phyloP scores from a whole-genome alignment of 495 filamentous ascomycete genomes.

The Trichoderma orchidacearum region DNA sequence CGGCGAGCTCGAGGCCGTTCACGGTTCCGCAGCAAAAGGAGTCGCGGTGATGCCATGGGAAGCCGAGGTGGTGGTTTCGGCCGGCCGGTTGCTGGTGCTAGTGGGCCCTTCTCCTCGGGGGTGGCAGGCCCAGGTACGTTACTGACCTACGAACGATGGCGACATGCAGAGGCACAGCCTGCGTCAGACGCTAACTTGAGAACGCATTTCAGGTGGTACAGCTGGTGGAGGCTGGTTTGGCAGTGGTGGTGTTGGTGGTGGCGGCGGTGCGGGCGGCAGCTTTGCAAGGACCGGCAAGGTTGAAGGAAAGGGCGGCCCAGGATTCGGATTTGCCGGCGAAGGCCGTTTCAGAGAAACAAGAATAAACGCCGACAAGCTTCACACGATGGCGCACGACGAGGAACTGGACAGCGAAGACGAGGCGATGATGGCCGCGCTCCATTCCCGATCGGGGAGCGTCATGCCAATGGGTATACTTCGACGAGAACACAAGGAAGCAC shows the following conservation, averaged over 20 bases:
- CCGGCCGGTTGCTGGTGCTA: neutral
- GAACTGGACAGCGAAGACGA: slow-evolving; percentile 5
- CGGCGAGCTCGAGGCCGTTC: neutral
- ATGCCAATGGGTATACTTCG: slow-evolving; percentile 37
- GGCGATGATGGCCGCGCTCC: neutral
- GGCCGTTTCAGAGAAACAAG: neutral
- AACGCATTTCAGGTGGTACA: neutral
- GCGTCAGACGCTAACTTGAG: neutral
- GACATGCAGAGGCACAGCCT: too few relatives aligned
- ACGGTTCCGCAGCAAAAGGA: neutral
- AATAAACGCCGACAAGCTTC: slow-evolving; percentile 5
- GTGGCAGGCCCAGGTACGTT: neutral
- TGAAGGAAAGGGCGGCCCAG: neutral
- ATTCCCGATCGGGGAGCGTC: neutral
- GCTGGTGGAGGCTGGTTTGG: slow-evolving; percentile 3
- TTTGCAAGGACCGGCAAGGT: neutral
- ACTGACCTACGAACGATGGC: too few relatives aligned
- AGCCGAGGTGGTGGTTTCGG: neutral
- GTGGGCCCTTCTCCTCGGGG: neutral
- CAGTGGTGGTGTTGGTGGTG: slow-evolving; percentile 6
- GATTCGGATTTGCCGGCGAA: neutral
- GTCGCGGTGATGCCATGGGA: slow-evolving; percentile 1
- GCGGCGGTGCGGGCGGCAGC: neutral
- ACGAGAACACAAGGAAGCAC: slow-evolving; percentile 37
- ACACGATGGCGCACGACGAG: neutral